Conservation (phyloP, 495 filamentous ascomycete species). For the Halenospora varia region DNA sequence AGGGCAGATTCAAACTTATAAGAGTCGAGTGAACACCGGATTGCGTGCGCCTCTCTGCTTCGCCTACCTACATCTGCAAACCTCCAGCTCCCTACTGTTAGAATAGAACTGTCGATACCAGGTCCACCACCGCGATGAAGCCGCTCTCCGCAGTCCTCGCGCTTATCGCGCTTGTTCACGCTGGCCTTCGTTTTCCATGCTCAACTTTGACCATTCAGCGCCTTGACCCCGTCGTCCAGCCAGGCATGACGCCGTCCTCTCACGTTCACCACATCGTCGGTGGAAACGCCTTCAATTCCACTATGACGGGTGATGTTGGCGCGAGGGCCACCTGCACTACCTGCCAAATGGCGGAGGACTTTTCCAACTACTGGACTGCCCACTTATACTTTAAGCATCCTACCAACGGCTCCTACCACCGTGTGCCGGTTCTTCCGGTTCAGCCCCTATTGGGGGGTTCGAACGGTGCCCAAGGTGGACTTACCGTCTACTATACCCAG, state of each 20-base stretch:
- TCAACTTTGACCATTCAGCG: constrained; percentile 42
- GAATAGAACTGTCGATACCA: constrained; percentile 8
- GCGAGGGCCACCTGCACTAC: constrained; percentile 40
- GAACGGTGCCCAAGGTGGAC: constrained; percentile 42
- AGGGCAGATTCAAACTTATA: constrained; percentile 22
- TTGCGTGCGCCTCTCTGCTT: constrained; percentile 6
- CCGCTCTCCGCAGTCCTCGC: constrained; percentile 34
- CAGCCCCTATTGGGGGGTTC: constrained; percentile 31
- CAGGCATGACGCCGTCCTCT: constrained; percentile 33
- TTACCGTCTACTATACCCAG: constrained; percentile 46
- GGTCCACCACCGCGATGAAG: constrained; percentile 36
- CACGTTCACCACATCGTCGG: constrained; percentile 48
- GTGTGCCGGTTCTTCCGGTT: constrained; percentile 38
- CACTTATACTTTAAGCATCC: constrained; percentile 46
- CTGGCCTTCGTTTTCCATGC: constrained; percentile 43
- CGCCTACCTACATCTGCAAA: constrained; percentile 18
- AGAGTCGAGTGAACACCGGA: constrained; percentile 13
- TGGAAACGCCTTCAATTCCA: constrained; percentile 45
- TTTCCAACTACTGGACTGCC: constrained; percentile 36
- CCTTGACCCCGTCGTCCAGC: constrained; percentile 41
- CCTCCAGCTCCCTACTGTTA: not conserved
- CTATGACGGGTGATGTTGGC: constrained; percentile 42
- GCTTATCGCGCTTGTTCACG: constrained; percentile 35
- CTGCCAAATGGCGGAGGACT: constrained; percentile 40
- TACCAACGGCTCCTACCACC: constrained; percentile 43